A percentile compares a stretch with the other conserved stretches of the same genome.
Evolutionary conservation across 2,329 filamentous ascomycete species (phyloP).

Genomic region (Cladosporium sp.): DNA sequence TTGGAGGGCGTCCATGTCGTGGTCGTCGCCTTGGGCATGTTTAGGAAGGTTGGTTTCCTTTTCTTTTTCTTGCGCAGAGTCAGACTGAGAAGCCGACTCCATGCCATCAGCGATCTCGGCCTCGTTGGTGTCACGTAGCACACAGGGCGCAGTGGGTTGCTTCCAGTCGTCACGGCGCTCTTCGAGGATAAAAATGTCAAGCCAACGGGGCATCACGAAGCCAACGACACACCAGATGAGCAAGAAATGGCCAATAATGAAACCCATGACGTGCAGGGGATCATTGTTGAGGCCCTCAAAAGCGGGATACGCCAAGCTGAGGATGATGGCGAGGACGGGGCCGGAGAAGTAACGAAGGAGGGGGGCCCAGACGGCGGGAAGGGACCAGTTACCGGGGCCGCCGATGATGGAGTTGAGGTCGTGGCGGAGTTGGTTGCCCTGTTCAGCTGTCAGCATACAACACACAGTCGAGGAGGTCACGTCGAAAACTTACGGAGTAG

Average conservation of each 20-base stretch:
- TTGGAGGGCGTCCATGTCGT: too few relatives aligned
- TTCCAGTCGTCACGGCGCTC: constrained; percentile 43
- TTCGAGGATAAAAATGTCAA: constrained; percentile 48
- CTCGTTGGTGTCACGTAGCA: not conserved
- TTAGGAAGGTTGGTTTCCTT: too few relatives aligned
- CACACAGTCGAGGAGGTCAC: not conserved
- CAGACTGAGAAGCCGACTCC: not conserved
- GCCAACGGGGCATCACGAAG: constrained; percentile 51
- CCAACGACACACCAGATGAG: constrained; percentile 36
- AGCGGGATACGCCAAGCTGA: constrained; percentile 46
- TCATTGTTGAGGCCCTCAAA: constrained; percentile 43
- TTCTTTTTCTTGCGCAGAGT: not conserved
- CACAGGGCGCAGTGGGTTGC: constrained; percentile 3
- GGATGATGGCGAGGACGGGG: constrained; percentile 49
- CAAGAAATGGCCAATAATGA: constrained; percentile 33
- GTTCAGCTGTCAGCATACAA: not conserved
- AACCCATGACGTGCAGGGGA: constrained; percentile 39
- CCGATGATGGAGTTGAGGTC: constrained; percentile 54
- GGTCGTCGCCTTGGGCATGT: too few relatives aligned
- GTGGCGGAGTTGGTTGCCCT: constrained; percentile 23
- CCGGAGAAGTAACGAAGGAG: constrained; percentile 48
- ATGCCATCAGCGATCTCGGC: not conserved
- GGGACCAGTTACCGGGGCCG: constrained; percentile 52
- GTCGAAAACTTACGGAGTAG: constrained; percentile 48
- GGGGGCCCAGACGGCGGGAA: constrained; percentile 48